Conservation (phyloP, 2,329 filamentous ascomycete genomes). For the Xylariaceae sp. region DNA sequence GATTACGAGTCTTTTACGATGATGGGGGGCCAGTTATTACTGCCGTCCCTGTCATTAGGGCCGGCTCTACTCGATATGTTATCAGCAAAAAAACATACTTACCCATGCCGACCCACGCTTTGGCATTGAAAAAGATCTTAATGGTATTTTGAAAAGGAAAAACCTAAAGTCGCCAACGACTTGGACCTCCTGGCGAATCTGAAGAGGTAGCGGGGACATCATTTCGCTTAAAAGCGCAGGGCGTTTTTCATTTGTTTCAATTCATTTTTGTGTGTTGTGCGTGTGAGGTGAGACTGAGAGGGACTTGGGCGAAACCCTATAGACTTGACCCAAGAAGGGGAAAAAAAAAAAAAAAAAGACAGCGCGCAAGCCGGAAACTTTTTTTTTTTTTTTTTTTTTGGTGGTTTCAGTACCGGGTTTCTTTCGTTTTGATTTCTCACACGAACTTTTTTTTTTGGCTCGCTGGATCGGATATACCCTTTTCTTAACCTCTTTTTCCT, state of each 20-base stretch:
- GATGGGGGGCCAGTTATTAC: not conserved
- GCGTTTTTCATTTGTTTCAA: constrained; percentile 11
- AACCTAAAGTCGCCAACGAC: too few species aligned
- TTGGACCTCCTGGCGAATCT: not conserved
- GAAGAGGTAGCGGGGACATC: constrained; percentile 5
- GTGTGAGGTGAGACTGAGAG: too few species aligned
- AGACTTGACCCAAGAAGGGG: constrained; percentile 10
- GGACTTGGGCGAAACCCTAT: constrained; percentile 6
- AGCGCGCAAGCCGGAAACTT: constrained; percentile 1
- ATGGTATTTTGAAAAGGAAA: constrained; percentile 5
- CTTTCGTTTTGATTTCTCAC: too few species aligned
- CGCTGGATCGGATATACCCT: constrained; percentile 23
- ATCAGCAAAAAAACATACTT: not conserved
- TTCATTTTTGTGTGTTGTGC: not conserved
- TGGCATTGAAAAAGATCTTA: constrained; percentile 7
- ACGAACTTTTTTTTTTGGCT: constrained; percentile 8
- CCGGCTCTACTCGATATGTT: not conserved
- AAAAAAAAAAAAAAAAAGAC: too few species aligned
- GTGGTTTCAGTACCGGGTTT: not conserved
- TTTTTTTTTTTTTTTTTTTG: not conserved
- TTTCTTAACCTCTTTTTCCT: not conserved
- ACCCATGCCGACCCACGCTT: not conserved
- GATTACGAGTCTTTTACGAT: not conserved
- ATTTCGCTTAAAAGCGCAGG: constrained; percentile 12
- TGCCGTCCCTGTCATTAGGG: not conserved